Base-by-base conservation (phyloP, 306 rosid genomes). In the Chamaecrista fasciculata region DNA sequence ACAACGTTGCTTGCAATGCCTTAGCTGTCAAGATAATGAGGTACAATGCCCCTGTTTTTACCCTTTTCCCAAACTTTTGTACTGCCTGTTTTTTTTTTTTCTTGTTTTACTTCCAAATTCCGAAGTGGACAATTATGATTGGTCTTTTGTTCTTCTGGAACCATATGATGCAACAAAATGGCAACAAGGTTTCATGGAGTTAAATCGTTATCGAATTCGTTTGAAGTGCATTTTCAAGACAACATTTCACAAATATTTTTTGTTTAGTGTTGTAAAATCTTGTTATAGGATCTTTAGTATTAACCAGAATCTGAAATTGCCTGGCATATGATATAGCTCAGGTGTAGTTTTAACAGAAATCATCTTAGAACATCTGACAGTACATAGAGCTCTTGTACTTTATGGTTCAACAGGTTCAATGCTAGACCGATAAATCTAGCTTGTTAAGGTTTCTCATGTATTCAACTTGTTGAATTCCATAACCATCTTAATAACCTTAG, bases 1-100 rank as follows among this genome's bases (percentile, higher is more conserved):
- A 44, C 87, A 80, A 62, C 86, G 90, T 67, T 91, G 92, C 76
- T 84, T 87, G 81, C 80, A 78, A 75, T 80, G 86, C 77, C 67
- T 88, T 66, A 70, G 74, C 77, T 29, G 19, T 16, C 88, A 79
- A 77, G 89, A 84, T 44, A 87, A 87, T 36, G 77, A 74, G 86
- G 97, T 90, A 76, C 11, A 39, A 43, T 16, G 21, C 60, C 56
- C 5, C n/a, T 43, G 29, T 62, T 25, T 29, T 37, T 15, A 44
- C 47, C 10, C 8, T 18, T 42, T 69, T 39, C 69, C 60, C 58
- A 14, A 11, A 29, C 40, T 44, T 26, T 26, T 53, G 48, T 49
- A 18, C 14, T 8, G 37, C 59, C 8, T 15, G 19, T 36, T 47
- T 50, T 11, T 25, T 14, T 57, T 29, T 46, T 25, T 34, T 23